Conservation (phyloP, 2,329 filamentous ascomycete species). For the Aspergillus fijiensis region DNA sequence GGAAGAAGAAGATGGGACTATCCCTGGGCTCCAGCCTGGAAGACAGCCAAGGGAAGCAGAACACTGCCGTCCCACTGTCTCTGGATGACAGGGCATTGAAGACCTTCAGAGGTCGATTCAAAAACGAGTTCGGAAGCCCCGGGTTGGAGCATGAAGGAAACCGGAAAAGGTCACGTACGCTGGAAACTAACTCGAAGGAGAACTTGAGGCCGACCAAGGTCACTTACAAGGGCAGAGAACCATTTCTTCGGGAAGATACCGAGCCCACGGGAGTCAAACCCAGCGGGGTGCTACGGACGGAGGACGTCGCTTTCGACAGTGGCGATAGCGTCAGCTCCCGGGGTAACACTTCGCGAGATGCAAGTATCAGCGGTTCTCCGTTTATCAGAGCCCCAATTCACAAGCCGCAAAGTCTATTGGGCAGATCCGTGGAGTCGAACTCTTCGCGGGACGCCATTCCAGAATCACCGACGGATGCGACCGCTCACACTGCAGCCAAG, state of each 20-base stretch:
- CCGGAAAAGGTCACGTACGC: constrained; percentile 18
- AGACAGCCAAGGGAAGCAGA: constrained; percentile 21
- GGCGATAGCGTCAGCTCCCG: constrained; percentile 24
- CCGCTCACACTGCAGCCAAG: constrained; percentile 22
- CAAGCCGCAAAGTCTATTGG: constrained; percentile 30
- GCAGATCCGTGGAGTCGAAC: constrained; percentile 31
- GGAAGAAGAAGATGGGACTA: constrained; percentile 13
- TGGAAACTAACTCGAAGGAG: constrained; percentile 19
- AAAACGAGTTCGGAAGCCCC: constrained; percentile 11
- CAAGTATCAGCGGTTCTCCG: constrained; percentile 50
- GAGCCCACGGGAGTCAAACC: constrained; percentile 31
- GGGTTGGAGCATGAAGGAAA: constrained; percentile 10
- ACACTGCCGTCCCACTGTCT: constrained; percentile 16
- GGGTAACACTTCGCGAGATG: constrained; percentile 29
- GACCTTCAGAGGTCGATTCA: constrained; percentile 14
- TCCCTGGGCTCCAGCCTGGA: constrained; percentile 18
- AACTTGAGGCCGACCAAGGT: constrained; percentile 9
- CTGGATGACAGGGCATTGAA: constrained; percentile 17
- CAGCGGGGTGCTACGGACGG: constrained; percentile 26
- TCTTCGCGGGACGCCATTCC: constrained; percentile 24
- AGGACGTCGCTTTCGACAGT: constrained; percentile 25
- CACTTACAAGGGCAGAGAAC: constrained; percentile 32
- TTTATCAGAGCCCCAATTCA: constrained; percentile 46
- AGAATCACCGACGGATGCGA: constrained; percentile 18
- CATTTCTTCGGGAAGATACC: constrained; percentile 30